phyloP scores from a whole-genome alignment of 495 filamentous ascomycete species.

The Aspergillus kassunensis region DNA sequence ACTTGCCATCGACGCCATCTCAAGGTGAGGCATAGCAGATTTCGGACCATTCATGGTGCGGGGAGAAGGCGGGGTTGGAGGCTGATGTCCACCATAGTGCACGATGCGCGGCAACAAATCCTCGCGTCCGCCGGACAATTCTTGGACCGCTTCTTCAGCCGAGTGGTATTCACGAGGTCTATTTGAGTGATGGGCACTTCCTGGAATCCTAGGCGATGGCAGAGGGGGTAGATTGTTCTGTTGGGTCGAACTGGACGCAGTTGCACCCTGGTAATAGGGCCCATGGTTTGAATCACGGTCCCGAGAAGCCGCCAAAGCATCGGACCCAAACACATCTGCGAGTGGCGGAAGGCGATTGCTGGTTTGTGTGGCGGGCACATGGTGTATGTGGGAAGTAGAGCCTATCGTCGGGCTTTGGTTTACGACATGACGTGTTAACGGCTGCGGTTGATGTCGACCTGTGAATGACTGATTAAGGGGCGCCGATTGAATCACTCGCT shows the following conservation, averaged over 20 bases:
- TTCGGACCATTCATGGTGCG: slow-evolving; percentile 37
- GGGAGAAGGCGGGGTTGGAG: slow-evolving; percentile 90
- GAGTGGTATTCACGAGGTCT: slow-evolving; percentile 87
- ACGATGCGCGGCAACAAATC: slow-evolving; percentile 89
- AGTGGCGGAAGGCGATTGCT: slow-evolving; percentile 92
- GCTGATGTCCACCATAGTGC: slow-evolving; percentile 86
- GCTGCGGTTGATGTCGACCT: slow-evolving; percentile 77
- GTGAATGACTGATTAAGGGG: slow-evolving; percentile 96
- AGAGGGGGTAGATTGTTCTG: slow-evolving; percentile 58
- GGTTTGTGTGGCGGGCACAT: slow-evolving; percentile 82
- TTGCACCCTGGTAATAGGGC: slow-evolving; percentile 43
- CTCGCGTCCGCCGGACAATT: slow-evolving; percentile 84
- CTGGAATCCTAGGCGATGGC: slow-evolving; percentile 68
- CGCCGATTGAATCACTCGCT: slow-evolving; percentile 94
- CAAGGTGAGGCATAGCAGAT: slow-evolving; percentile 30
- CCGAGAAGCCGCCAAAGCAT: slow-evolving; percentile 55
- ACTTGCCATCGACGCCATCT: slow-evolving; percentile 20
- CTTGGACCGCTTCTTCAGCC: slow-evolving; percentile 89
- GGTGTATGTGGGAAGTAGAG: slow-evolving; percentile 86
- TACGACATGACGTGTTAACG: slow-evolving; percentile 74
- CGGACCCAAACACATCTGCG: slow-evolving; percentile 85
- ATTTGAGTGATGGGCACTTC: slow-evolving; percentile 45
- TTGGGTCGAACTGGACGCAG: slow-evolving; percentile 63
- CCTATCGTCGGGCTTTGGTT: slow-evolving; percentile 84
- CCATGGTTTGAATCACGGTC: slow-evolving; percentile 38